Evolutionary conservation across 1,284 basidiomycete genomes (phyloP).

Genomic region (Ganoderma resinaceum): DNA sequence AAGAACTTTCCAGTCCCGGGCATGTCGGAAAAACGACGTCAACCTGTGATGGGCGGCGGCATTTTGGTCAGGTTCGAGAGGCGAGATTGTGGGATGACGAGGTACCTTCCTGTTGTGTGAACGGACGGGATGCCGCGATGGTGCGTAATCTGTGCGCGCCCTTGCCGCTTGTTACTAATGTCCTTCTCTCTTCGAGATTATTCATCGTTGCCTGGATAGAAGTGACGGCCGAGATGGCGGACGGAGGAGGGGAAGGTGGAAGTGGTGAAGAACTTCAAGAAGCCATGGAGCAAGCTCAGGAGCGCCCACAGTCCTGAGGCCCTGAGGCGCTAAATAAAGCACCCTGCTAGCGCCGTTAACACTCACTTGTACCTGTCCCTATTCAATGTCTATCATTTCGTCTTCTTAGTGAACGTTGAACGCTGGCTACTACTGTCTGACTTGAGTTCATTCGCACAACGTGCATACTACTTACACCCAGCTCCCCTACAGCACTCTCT

Average conservation of each 20-base stretch:
- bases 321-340: too few relatives aligned
- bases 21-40: slow-evolving; percentile 60
- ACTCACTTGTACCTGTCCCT: too few relatives aligned
- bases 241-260: slow-evolving; percentile 2
- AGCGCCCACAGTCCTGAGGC: not conserved
- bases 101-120: slow-evolving; percentile 28
- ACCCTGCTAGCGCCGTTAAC: too few relatives aligned
- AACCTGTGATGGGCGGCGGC: slow-evolving; percentile 46
- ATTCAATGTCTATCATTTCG: too few relatives aligned
- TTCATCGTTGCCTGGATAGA: not conserved
- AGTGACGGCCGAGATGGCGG: not conserved
- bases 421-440: not conserved
- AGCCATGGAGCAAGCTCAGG: not conserved
- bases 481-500: not conserved
- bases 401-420: not conserved
- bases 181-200: slow-evolving; percentile 3
- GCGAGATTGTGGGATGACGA: not conserved
- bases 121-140: slow-evolving; percentile 22
- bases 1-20: slow-evolving; percentile 41
- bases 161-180: not conserved
- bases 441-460: not conserved
- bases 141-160: slow-evolving; percentile 6
- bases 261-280: not conserved
- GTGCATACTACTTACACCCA: not conserved
- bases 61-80: not conserved